Percentiles rank a stretch among this genome's conserved stretches.
These are phyloP conservation scores for Cladobotryum protrusum DNA, from an alignment of 2,329 filamentous ascomycete species.

Conservation along the genomic window DNA sequence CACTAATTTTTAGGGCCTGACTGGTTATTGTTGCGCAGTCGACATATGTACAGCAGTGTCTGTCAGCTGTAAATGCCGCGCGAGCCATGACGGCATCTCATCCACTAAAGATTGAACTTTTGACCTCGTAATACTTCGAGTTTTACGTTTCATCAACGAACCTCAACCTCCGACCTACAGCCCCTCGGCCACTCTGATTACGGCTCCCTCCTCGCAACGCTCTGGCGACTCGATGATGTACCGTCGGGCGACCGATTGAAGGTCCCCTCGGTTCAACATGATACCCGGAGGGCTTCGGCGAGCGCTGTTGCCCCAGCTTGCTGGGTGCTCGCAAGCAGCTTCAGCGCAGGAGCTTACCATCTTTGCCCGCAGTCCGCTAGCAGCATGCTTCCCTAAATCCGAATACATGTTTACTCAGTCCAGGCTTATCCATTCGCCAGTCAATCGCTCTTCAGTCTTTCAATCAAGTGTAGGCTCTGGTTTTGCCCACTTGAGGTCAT, in stretches of 20 bases:
- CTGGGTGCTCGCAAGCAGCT: conserved; percentile 22
- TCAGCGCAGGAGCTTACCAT: conserved; percentile 19
- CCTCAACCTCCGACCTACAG: neutral
- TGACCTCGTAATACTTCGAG: neutral
- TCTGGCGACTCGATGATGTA: conserved; percentile 24
- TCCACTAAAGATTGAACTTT: too few species aligned
- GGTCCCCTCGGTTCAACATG: conserved; percentile 30
- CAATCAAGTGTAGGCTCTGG: conserved; percentile 1
- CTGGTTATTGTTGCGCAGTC: too few species aligned
- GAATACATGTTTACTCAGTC: neutral
- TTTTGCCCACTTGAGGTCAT: neutral
- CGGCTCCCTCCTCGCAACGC: neutral
- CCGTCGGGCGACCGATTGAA: conserved; percentile 17
- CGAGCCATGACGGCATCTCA: too few species aligned
- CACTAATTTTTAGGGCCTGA: too few species aligned
- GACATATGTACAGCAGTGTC: too few species aligned
- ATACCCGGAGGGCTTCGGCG: conserved; percentile 44
- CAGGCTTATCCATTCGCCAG: neutral
- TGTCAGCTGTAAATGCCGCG: too few species aligned
- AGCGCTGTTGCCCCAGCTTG: conserved; percentile 43
- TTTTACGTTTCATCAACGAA: neutral
- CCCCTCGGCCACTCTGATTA: neutral
- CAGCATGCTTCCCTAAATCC: conserved; percentile 7
- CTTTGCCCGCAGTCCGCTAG: conserved; percentile 18
- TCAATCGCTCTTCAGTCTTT: conserved; percentile 3